Percentiles rank a stretch among this genome's conserved stretches.
Evolutionary conservation across 169 alveolate species (phyloP).

Genomic region (Neospora caninum): DNA sequence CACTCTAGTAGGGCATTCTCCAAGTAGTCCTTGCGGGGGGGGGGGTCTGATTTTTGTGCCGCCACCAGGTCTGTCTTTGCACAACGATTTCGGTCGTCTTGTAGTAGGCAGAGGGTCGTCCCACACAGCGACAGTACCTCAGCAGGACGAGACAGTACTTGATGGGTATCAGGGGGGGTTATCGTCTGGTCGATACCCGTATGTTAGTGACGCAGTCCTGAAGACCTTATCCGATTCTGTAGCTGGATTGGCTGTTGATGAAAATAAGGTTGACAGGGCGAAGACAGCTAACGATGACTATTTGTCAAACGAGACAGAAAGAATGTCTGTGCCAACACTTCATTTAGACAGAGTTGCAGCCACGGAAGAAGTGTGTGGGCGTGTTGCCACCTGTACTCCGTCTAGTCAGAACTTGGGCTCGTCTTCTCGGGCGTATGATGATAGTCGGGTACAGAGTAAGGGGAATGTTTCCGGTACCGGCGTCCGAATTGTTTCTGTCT

Average conservation of each 20-base stretch:
- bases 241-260: conserved; percentile 5
- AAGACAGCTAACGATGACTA: neutral
- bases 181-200: neutral
- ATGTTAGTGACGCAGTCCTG: neutral
- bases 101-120: neutral
- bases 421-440: neutral
- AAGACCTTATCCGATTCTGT: neutral
- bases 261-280: neutral
- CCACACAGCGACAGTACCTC: neutral
- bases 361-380: neutral
- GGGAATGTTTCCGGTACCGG: neutral
- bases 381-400: neutral
- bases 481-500: too few species aligned
- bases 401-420: neutral
- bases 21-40: neutral
- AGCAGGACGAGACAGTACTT: neutral
- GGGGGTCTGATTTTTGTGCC: conserved; percentile 4
- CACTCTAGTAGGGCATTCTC: neutral
- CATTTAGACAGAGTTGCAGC: neutral
- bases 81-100: neutral
- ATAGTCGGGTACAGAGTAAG: neutral
- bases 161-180: neutral
- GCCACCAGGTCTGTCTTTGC: conserved; percentile 11
- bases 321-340: neutral
- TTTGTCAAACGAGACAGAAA: neutral